Base-by-base conservation (phyloP, 202 grass and related monocot genomes). In the Elaeis oleifera region DNA sequence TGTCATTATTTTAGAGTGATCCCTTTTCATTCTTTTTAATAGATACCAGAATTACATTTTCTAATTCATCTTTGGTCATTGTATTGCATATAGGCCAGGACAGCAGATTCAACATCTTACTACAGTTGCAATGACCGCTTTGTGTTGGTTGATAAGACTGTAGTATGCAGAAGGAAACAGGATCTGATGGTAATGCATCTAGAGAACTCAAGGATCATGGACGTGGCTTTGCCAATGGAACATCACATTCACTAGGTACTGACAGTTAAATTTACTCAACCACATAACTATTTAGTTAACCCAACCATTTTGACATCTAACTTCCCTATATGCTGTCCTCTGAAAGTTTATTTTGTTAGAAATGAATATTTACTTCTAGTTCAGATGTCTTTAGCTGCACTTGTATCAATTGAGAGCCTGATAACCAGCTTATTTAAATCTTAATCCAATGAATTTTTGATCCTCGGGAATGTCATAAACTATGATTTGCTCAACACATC, bases 101-200 rank as follows among this genome's bases (percentile, higher is more conserved):
- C 75, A 73, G 74, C 71, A 79, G 85, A 89, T 72, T 69, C 79
- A 66, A 79, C 76, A 66, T 39, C 77, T 51, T 79, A 73, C 53
- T 71, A 50, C 8, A 57, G 79, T 76, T 76, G 77, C 79, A 68
- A 83, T 57, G 84, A 85, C 18, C 72, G 61, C 18, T 51, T 59
- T 36, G 71, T 70, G 58, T 59, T 50, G 25, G 53, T 66, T 27
- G 73, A 89, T 79, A 81, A 77, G 73, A 71, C 70, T 71, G 72
- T 80, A 55, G 81, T 84, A 50, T 80, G 73, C 57, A 80, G 59
- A 70, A 78, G 24, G 56, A 16, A 50, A 2, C 52, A 53, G 20
- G 27, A 50, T 71, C 50, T 73, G 16, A 64, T 67, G 36, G 44
- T 27, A 63, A 59, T 15, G 52, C 57, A 59, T 60, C 56, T 16